phyloP scores from a whole-genome alignment of 176 grass and related monocot species.

The Ensete glaucum region DNA sequence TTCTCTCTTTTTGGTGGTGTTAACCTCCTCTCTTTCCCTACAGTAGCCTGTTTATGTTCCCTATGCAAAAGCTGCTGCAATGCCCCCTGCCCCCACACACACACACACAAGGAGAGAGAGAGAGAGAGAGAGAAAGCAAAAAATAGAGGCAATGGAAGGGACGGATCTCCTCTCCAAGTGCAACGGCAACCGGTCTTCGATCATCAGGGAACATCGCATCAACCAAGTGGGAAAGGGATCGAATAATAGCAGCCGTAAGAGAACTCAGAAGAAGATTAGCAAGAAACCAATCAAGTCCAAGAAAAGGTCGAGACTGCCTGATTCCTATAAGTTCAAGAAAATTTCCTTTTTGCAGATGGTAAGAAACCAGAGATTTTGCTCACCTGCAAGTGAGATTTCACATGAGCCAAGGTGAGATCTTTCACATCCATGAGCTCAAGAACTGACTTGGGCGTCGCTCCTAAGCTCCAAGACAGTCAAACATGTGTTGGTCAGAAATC shows the following conservation, averaged over 20 bases:
- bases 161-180: neutral
- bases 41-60: too few relatives aligned
- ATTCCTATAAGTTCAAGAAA: too few relatives aligned
- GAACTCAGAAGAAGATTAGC: too few relatives aligned
- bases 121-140: neutral
- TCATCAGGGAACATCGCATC: neutral
- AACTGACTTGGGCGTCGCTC: conserved; percentile 40
- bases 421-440: conserved; percentile 47
- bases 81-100: too few relatives aligned
- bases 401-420: conserved; percentile 44
- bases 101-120: neutral
- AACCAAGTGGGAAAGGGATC: too few relatives aligned
- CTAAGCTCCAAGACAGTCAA: conserved; percentile 14
- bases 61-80: too few relatives aligned
- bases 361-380: too few relatives aligned
- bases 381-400: conserved; percentile 43
- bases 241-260: too few relatives aligned
- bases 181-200: neutral
- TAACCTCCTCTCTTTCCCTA: too few relatives aligned
- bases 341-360: too few relatives aligned
- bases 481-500: neutral
- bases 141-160: neutral
- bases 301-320: neutral
- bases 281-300: neutral
- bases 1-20: too few relatives aligned